Evolutionary conservation across 495 filamentous ascomycete genomes (phyloP), one percentile per base, ranked within the genome.

Genomic region (Lophiotrema nucula): DNA sequence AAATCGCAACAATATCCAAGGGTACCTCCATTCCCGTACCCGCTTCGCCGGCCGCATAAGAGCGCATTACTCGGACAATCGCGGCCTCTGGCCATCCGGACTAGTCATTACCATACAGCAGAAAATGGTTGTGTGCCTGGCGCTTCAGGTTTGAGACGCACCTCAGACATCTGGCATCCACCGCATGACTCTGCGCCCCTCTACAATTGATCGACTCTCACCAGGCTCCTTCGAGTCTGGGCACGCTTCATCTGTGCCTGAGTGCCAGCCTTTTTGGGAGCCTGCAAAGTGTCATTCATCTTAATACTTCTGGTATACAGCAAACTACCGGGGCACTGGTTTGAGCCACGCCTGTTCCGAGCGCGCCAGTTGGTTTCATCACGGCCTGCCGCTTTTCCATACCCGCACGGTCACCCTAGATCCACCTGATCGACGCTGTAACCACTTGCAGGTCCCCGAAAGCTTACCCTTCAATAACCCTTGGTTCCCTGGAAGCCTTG

Each of bases 261-360:
- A 61, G 27, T 23, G 27, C 16, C 24, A 23, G 12, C 21, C 33
- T 45, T 59, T 56, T 54, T 47, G 16, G 49, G 16, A 55, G 49
- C 46, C 49, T 53, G 38, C 49, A 43, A 60, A 56, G 42, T 50
- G 50, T 52, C 53, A 60, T 53, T 24, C 26, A 31, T 25, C 50
- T 60, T 56, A 54, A 42, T 19, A 25, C 46, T 8, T 22, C 46
- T 52, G 41, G 37, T 52, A 56, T 56, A 52, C 28, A 24, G 46
- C 23, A 46, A 58, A 39, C 43, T 52, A 46, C 50, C 56, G 28
- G 62, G 53, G 37, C 50, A 22, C 11, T 26, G 47, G 62, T 61
- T 66, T 66, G 62, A 61, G 62, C 62, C 57, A 66, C 62, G 50
- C 45, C 46, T n/a, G 46, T 60, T 50, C 54, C 48, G 54, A 58